Conservation (phyloP, 169 alveolate genomes). For the Babesia divergens region DNA sequence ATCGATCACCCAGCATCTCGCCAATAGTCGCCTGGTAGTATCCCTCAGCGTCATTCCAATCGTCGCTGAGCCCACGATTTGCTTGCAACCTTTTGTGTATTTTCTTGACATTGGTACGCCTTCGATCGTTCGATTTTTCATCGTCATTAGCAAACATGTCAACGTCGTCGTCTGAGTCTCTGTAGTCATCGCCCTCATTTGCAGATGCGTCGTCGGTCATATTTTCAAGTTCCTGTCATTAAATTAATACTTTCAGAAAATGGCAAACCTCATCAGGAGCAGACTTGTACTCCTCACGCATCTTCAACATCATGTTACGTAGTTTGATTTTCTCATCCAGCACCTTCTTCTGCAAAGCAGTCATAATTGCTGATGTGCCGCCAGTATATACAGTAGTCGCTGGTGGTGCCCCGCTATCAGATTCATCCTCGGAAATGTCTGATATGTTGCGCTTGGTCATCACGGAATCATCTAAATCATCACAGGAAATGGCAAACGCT, state of each 20-base stretch:
- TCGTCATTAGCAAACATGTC: slow-evolving; percentile 54
- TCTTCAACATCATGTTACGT: slow-evolving; percentile 68
- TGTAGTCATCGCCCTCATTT: neutral
- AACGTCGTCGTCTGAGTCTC: slow-evolving; percentile 60
- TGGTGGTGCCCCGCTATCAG: neutral
- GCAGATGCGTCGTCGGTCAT: neutral
- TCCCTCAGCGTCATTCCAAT: slow-evolving; percentile 82
- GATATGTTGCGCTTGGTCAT: slow-evolving; percentile 1
- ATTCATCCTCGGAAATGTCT: slow-evolving; percentile 25
- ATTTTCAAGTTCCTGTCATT: neutral
- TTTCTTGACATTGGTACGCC: neutral
- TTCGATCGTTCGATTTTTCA: too few relatives aligned
- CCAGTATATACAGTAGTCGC: neutral
- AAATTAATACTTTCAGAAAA: neutral
- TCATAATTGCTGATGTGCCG: slow-evolving; percentile 1
- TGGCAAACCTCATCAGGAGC: slow-evolving; percentile 25
- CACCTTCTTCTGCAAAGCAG: slow-evolving; percentile 63
- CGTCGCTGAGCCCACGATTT: slow-evolving; percentile 68
- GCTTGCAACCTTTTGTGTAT: slow-evolving; percentile 7
- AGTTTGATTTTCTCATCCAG: slow-evolving; percentile 67
- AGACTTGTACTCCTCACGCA: slow-evolving; percentile 65
- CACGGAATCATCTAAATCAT: neutral
- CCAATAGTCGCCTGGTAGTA: slow-evolving; percentile 83
- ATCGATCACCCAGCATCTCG: slow-evolving; percentile 82
- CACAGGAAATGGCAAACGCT: slow-evolving; percentile 14